Base-by-base conservation (phyloP, 1,139 yeast genomes). In the Geotrichum macrosporum region DNA sequence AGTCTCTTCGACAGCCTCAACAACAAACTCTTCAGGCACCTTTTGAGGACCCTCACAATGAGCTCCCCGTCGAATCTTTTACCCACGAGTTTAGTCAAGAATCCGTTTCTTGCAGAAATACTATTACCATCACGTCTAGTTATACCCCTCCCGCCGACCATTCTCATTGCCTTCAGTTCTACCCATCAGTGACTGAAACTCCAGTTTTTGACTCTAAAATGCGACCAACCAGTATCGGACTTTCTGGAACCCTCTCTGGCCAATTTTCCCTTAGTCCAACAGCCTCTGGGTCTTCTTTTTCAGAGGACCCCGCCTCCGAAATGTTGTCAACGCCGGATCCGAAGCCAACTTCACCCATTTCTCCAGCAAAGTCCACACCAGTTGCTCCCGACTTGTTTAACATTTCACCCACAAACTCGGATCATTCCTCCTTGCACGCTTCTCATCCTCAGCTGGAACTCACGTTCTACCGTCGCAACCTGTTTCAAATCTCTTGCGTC, bases 401-500 rank as follows among this genome's bases (percentile, higher is more conserved):
- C 16, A 10, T 20, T 15, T 12, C 22, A 26, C 5, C 27, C 5
- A 6, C 38, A 10, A n/a, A 6, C 15, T 34, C n/a, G n/a, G 21
- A 19, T 19, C 16, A 19, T n/a, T n/a, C n/a, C 16, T 35, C 38
- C 13, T 15, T 24, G 19, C 27, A 12, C 1, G 18, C 33, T 12
- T 10, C 27, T 5, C 8, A 15, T 18, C 22, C 29, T 5, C 33
- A 18, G 15, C 35, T 57, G 41, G 64, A 60, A 33, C 53, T 62
- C 29, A 62, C 65, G 2, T 61, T 62, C 43, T 61, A 61, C 45
- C 56, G 65, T 19, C 54, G 66, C 16, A 62, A 62, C 40, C 50
- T 62, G 35, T 61, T 62, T 31, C 64, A 61, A 44, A 62, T 62
- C 13, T 53, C 55, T 13, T 60, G 61, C 9, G 53, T 57, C 1